Percentiles rank a stretch among this genome's conserved stretches.
These are phyloP conservation scores for Cryphonectria carpinicola DNA, from an alignment of 2,329 filamentous ascomycete species.

Conservation along the genomic window DNA sequence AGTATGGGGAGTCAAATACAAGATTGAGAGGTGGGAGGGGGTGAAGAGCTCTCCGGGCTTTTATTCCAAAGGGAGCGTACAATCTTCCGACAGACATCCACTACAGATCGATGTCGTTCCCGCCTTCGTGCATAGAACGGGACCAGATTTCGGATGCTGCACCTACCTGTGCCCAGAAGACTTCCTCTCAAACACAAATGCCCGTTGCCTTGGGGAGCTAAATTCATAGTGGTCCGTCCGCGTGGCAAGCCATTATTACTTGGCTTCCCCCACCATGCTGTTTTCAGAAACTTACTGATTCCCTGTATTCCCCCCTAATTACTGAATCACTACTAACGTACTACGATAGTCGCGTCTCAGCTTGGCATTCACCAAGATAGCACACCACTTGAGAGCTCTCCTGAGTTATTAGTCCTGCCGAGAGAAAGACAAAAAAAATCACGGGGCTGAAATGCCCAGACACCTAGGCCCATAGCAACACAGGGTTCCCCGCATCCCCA, in stretches of 20 bases:
- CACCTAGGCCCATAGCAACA: background rate
- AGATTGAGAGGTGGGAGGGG: background rate
- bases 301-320: background rate
- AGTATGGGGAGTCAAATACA: background rate
- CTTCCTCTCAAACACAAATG: background rate
- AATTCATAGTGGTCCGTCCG: background rate
- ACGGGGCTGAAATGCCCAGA: background rate
- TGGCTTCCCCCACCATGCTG: slow-evolving; percentile 1
- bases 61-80: background rate
- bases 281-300: background rate
- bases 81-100: background rate
- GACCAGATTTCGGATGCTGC: background rate
- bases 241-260: background rate
- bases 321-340: background rate
- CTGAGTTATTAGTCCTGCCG: background rate
- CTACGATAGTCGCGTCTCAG: background rate
- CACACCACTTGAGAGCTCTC: background rate
- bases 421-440: background rate
- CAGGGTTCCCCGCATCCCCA: slow-evolving; percentile 11
- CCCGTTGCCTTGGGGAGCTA: background rate
- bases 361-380: background rate
- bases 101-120: background rate
- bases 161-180: background rate
- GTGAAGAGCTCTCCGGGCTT: background rate
- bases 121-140: background rate